Evolutionary conservation across 768 basidiomycete species (phyloP).

Genomic region (Lactifluus volemus): DNA sequence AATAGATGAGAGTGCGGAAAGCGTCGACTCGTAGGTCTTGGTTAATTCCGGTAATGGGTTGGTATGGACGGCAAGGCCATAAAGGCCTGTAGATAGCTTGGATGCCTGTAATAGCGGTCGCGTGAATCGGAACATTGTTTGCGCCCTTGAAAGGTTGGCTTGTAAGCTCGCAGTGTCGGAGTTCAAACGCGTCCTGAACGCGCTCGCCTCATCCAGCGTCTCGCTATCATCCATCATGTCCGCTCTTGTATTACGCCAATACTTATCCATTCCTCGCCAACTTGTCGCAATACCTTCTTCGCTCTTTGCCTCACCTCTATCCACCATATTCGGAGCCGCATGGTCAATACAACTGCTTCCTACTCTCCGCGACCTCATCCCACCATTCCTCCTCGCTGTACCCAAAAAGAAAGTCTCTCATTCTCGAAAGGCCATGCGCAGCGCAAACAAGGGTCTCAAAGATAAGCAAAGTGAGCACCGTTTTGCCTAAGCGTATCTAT

Average conservation of each 20-base stretch:
- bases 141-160: constrained; percentile 14
- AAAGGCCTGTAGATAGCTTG: constrained; percentile 79
- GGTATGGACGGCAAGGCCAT: constrained; percentile 76
- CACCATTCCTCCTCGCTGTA: constrained; percentile 82
- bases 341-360: constrained; percentile 35
- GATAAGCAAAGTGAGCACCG: constrained; percentile 74
- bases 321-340: constrained; percentile 21
- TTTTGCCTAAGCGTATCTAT: background rate
- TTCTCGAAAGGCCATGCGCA: constrained; percentile 90
- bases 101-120: constrained; percentile 56
- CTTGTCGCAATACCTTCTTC: constrained; percentile 20
- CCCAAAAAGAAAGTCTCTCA: constrained; percentile 93
- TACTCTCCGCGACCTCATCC: constrained; percentile 65
- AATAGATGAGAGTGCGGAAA: constrained; percentile 55
- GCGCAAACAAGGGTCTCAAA: constrained; percentile 89
- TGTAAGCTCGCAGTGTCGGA: constrained; percentile 2
- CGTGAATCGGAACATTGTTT: constrained; percentile 64
- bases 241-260: background rate
- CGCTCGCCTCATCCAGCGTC: no score
- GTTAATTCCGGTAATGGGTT: constrained; percentile 75
- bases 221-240: background rate
- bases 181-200: constrained; percentile 2
- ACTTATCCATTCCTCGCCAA: constrained; percentile 13
- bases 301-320: constrained; percentile 23
- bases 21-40: constrained; percentile 70